Evolutionary conservation across 2,329 filamentous ascomycete species (phyloP), one percentile per base, ranked within the genome.

Genomic region (Rhinocladiella similis): DNA sequence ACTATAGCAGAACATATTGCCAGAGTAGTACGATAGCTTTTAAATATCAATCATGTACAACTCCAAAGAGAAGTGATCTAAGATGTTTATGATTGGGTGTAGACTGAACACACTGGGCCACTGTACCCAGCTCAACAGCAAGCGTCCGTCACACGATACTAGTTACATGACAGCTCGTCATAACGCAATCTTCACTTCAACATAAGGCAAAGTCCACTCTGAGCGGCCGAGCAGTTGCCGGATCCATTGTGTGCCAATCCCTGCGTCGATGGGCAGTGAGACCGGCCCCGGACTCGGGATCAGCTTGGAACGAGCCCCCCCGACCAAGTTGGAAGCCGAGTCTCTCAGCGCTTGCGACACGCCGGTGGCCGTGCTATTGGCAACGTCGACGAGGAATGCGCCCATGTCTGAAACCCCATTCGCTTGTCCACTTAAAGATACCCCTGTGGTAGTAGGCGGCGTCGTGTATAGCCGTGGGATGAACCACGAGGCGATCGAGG

Each of bases 191-290:
- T 92, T 86, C 27, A 97, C 83, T 72, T 96, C 91, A 73, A 99
- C 82, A 72, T 92, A 97, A 55, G 93, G 91, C 62, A 99, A 83
- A 66, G 89, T 84, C 90, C 93, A 96, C 72, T 97, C 92, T 66
- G 89, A 85, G 72, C 85, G 84, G 3, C 91, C 92, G 49, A 96
- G 73, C 49, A 96, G 73, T 67, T 85, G 91, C 65, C 91, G 83
- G 57, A 96, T 74, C 91, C 92, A 96, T 72, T 95, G 91, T 54
- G 93, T 79, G 0, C 90, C 90, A 47, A 92, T 78, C 0, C 90
- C 86, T 0, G 89, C 88, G 84, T 87, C 5, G 80, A 77, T 56
- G 76, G 79, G 61, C 58, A 35, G 69, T 9, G 52, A 50, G 55
- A 6, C 67, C 70, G 54, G 61, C 61, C 9, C 57, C 25, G 4